A percentile compares a stretch with the other conserved stretches of the same genome.
Evolutionary conservation across 441 rosid species (phyloP).

Genomic region (California macrophylla): DNA sequence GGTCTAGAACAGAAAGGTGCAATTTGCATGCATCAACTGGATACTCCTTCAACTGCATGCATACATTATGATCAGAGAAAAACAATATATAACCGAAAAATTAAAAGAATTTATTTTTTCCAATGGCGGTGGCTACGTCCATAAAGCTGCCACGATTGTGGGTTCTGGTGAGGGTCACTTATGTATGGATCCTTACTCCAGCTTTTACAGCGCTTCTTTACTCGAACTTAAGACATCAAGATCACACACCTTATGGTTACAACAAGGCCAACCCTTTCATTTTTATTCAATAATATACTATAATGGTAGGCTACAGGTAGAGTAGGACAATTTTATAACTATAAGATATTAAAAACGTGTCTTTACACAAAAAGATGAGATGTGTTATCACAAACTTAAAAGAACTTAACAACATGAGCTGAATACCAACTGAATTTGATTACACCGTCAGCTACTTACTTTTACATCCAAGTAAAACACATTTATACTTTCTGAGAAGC

Average conservation of each 20-base stretch:
- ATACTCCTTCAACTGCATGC: conserved; percentile 67
- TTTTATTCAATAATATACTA: neutral
- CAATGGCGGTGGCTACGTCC: too few species aligned
- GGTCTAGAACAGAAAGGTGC: conserved; percentile 69
- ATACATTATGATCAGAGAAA: conserved; percentile 18
- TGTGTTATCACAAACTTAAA: neutral
- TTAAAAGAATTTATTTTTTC: neutral
- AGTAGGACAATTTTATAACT: neutral
- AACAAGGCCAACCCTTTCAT: neutral
- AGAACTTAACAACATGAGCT: neutral
- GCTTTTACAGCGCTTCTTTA: neutral
- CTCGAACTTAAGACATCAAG: neutral
- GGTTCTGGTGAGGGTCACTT: too few species aligned
- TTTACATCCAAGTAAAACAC: neutral
- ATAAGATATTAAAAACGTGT: neutral
- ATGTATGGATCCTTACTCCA: too few species aligned
- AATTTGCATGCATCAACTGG: conserved; percentile 70
- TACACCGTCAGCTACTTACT: neutral
- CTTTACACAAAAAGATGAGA: neutral
- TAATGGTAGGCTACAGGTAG: neutral
- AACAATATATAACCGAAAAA: neutral
- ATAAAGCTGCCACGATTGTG: too few species aligned
- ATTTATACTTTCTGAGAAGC: neutral
- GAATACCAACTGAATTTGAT: neutral
- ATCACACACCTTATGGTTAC: neutral